Evolutionary conservation across 352 stramenopile genomes (phyloP).

Genomic region (Phytophthora sp.): DNA sequence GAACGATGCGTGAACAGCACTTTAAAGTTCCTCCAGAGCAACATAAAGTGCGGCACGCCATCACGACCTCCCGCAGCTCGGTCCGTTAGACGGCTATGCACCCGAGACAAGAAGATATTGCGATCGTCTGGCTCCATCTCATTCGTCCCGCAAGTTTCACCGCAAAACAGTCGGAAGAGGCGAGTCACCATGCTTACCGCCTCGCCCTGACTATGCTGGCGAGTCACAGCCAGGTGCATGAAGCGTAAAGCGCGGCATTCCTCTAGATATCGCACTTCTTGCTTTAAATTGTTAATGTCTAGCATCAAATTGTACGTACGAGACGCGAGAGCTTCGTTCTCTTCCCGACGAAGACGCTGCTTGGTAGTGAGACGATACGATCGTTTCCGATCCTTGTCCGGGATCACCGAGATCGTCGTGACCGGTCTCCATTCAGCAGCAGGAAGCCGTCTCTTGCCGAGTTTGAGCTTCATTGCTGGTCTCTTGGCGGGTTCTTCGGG

Average conservation of each 20-base stretch:
- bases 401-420: not conserved
- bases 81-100: not conserved
- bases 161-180: not conserved
- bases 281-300: slow-evolving; percentile 31
- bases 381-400: not conserved
- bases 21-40: not conserved
- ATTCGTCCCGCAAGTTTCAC: not conserved
- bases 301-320: slow-evolving; percentile 28
- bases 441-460: not conserved
- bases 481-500: not conserved
- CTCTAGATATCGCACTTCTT: slow-evolving; percentile 23
- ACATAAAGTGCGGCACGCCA: not conserved
- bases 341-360: not conserved
- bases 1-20: not conserved
- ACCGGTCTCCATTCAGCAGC: not conserved
- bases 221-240: slow-evolving; percentile 10
- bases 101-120: not conserved
- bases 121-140: not conserved
- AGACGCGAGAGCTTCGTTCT: slow-evolving; percentile 13
- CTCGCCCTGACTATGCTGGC: slow-evolving; percentile 15
- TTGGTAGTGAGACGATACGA: not conserved
- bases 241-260: slow-evolving; percentile 15
- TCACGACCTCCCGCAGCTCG: not conserved
- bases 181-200: not conserved
- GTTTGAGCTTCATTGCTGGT: not conserved